phyloP scores from a whole-genome alignment of 257 asterid species.

The Capsicum chinense region DNA sequence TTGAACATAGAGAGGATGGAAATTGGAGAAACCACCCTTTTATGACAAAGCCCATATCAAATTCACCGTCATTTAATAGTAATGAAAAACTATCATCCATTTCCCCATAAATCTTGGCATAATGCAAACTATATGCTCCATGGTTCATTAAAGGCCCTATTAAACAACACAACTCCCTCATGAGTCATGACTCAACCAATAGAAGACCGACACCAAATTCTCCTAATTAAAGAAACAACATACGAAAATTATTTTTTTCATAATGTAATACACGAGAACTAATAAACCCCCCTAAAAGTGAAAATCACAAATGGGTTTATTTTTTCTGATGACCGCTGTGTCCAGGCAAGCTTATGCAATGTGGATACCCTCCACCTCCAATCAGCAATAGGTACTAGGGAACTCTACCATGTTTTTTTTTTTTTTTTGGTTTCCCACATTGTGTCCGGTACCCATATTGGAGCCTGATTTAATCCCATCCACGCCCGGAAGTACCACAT shows the following conservation, averaged over 20 bases:
- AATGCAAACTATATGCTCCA: background rate
- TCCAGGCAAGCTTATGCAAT: too few relatives aligned
- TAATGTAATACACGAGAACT: background rate
- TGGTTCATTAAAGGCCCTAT: background rate
- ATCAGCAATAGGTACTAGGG: too few relatives aligned
- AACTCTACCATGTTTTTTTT: too few relatives aligned
- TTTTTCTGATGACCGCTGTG: too few relatives aligned
- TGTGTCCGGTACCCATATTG: too few relatives aligned
- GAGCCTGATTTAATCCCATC: too few relatives aligned
- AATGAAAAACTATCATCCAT: background rate
- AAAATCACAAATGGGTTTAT: background rate
- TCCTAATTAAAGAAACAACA: background rate
- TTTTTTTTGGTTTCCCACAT: too few relatives aligned
- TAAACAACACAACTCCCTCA: background rate
- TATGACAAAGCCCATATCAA: background rate
- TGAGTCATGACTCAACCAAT: background rate
- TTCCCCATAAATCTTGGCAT: slow-evolving; percentile 15
- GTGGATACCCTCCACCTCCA: too few relatives aligned
- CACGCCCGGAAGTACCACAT: too few relatives aligned
- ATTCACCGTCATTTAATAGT: background rate
- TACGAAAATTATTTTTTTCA: background rate
- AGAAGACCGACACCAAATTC: background rate
- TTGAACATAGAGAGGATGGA: background rate
- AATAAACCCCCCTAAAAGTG: background rate
- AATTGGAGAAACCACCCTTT: background rate